A percentile compares a stretch with the other conserved stretches of the same genome.
Evolutionary conservation across 257 asterid species (phyloP).

Genomic region (Solanum verrucosum): DNA sequence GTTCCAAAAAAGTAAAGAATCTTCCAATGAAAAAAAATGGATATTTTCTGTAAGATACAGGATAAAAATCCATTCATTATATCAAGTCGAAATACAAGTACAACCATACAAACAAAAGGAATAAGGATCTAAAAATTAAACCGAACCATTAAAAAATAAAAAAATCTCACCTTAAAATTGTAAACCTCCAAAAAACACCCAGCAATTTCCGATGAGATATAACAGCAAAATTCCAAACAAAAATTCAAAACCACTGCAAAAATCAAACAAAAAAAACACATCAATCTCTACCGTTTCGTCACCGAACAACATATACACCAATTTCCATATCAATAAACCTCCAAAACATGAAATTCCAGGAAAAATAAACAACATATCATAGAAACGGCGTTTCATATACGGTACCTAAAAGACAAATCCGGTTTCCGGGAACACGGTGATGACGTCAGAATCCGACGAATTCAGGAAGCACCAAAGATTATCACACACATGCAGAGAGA

Average conservation of each 20-base stretch:
- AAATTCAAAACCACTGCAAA: background rate
- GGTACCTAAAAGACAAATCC: background rate
- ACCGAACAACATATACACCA: background rate
- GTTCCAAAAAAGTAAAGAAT: background rate
- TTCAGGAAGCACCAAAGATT: background rate
- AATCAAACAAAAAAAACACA: background rate
- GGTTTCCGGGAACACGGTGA: background rate
- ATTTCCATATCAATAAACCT: background rate
- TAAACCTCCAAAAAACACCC: background rate
- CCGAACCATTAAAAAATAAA: background rate
- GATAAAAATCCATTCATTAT: background rate
- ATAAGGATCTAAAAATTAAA: background rate
- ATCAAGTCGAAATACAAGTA: background rate
- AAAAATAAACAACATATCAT: background rate
- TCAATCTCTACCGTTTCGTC: background rate
- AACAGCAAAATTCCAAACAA: background rate
- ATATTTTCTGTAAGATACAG: background rate
- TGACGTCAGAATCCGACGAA: constrained; percentile 1
- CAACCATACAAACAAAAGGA: background rate
- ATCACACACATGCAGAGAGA: background rate
- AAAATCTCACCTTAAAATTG: background rate
- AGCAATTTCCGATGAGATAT: no score
- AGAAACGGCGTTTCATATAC: background rate
- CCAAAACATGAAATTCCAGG: background rate
- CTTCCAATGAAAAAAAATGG: background rate